Evolutionary conservation across 495 filamentous ascomycete genomes (phyloP), one percentile per base, ranked within the genome.

Genomic region (Trichocladium antarcticum): DNA sequence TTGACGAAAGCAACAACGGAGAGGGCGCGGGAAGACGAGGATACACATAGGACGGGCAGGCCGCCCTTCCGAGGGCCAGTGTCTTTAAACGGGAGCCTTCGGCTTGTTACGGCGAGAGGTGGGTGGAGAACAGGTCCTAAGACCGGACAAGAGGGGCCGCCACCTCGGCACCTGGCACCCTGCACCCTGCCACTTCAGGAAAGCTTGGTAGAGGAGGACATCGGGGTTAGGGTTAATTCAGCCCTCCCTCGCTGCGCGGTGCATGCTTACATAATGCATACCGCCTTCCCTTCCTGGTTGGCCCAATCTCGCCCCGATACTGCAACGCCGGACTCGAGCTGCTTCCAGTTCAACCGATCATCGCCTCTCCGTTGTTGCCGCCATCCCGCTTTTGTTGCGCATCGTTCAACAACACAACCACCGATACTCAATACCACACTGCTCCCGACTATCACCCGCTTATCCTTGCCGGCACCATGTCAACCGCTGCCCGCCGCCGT

Each of bases 401-500:
- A 32, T 21, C 16, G 3, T 27, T 27, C 24, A 27, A 4, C 24
- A 27, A 4, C 8, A 3, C 4, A 32, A 5, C 10, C 31, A 32
- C 7, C 4, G 12, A 32, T 2, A 38, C n/a, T 37, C 35, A 16
- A 38, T 6, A 6, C 19, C 4, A 3, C 40, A 34, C 15, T 40
- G 6, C 17, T 19, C 7, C 14, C 28, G 17, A 5, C 11, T 41
- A 27, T 27, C 24, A 8, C 24, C 24, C 28, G 9, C 29, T 5
- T 28, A 44, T 37, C 17, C 27, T 10, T 38, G 10, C 40, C 20
- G 37, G 37, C 62, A 73, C 35, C 42, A 96, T 96, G 89, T 95
- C 89, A 56, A 95, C 89, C 53, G 81, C 89, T 56, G 89, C 89
- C 49, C 87, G 89, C 58, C 86, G 89, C 59, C 88, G 89, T 65